Evolutionary conservation across 2,329 filamentous ascomycete species (phyloP).

Genomic region (Paraphoma chrysanthemicola): DNA sequence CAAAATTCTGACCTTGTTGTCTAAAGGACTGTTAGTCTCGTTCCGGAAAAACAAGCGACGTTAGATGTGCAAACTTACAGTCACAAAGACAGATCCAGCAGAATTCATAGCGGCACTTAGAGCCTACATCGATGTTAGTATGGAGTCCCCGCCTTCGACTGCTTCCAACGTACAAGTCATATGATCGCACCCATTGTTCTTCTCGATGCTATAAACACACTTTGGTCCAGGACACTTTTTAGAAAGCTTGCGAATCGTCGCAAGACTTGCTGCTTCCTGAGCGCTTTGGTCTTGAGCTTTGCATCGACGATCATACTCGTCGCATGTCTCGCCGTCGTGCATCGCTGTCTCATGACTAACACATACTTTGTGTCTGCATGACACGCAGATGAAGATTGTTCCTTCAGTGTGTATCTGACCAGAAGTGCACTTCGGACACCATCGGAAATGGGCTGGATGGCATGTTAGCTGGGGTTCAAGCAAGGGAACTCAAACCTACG

Average conservation of each 20-base stretch:
- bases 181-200: constrained; percentile 48
- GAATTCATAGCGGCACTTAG: constrained; percentile 41
- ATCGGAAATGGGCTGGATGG: constrained; percentile 53
- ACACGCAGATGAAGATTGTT: constrained; percentile 50
- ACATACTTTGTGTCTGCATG: constrained; percentile 44
- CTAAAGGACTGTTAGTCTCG: not conserved
- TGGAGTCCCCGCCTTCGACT: not conserved
- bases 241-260: constrained; percentile 34
- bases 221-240: constrained; percentile 20
- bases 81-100: constrained; percentile 33
- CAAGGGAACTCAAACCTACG: constrained; percentile 1
- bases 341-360: constrained; percentile 37
- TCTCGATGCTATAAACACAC: constrained; percentile 46
- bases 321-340: constrained; percentile 47
- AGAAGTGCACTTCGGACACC: constrained; percentile 59
- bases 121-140: not conserved
- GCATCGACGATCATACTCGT: constrained; percentile 39
- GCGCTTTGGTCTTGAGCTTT: constrained; percentile 17
- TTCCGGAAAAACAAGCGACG: not conserved
- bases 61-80: not conserved
- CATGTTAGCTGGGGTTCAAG: not conserved
- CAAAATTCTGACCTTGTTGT: not conserved
- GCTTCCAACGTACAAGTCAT: constrained; percentile 28
- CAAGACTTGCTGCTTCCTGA: constrained; percentile 25
- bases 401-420: constrained; percentile 58